Conservation (phyloP, 2,329 filamentous ascomycete genomes). For the Atkinsonella hypoxylon region DNA sequence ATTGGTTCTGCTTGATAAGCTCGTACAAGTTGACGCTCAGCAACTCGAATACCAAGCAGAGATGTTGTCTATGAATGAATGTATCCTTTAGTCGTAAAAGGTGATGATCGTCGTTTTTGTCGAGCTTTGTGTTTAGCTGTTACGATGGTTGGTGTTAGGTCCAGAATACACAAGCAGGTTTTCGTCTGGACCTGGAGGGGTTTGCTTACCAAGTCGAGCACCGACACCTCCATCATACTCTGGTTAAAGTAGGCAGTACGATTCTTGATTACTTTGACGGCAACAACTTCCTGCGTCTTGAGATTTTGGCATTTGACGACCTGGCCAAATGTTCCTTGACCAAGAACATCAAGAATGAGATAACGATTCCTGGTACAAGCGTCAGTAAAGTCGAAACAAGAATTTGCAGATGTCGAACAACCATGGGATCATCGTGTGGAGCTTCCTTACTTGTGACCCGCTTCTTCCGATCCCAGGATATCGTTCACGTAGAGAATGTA, state of each 20-base stretch:
- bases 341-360: conserved; percentile 89
- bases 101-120: conserved; percentile 98
- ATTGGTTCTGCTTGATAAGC: conserved; percentile 98
- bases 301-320: conserved; percentile 98
- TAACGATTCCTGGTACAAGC: conserved; percentile 63
- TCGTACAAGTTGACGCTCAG: conserved; percentile 97
- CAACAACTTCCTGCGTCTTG: conserved; percentile 96
- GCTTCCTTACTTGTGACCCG: conserved; percentile 76
- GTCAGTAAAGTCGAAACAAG: neutral
- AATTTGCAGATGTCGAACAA: neutral
- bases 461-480: conserved; percentile 93
- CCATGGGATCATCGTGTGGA: conserved; percentile 1
- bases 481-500: conserved; percentile 99
- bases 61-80: conserved; percentile 93
- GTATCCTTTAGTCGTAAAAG: conserved; percentile 90
- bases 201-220: conserved; percentile 67
- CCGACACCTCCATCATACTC: conserved; percentile 99
- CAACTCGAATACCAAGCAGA: conserved; percentile 92
- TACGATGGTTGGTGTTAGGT: conserved; percentile 14
- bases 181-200: neutral
- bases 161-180: too few relatives aligned
- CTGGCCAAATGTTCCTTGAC: conserved; percentile 95
- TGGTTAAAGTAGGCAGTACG: conserved; percentile 98
- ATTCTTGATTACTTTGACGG: conserved; percentile 98
- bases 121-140: conserved; percentile 92